phyloP scores from a whole-genome alignment of 257 asterid species.

The Nicotiana undulata region DNA sequence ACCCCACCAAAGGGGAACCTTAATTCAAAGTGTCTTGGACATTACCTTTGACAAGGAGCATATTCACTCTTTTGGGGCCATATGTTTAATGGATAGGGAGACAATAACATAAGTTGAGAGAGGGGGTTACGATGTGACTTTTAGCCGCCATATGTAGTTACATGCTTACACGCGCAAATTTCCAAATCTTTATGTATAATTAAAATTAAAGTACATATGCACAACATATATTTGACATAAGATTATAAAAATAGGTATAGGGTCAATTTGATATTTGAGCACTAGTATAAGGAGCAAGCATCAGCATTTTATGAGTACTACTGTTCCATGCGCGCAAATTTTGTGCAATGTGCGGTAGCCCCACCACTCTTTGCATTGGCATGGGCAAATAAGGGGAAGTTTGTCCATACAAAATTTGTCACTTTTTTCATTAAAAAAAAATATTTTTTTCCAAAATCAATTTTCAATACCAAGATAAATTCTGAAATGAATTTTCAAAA shows the following conservation, averaged over 20 bases:
- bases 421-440: too few species aligned
- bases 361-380: not conserved
- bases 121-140: conserved; percentile 7
- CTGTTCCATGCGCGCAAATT: conserved; percentile 5
- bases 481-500: too few species aligned
- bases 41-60: not conserved
- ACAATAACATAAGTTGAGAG: conserved; percentile 15
- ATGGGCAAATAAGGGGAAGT: not conserved
- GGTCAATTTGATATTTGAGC: not conserved
- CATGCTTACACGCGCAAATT: not conserved
- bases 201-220: conserved; percentile 39
- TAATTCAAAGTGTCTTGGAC: not conserved
- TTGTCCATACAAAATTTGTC: too few species aligned
- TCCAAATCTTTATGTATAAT: not conserved
- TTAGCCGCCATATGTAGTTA: conserved; percentile 49
- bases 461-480: too few species aligned
- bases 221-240: not conserved
- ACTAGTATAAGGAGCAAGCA: not conserved
- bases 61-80: conserved; percentile 7
- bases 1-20: conserved; percentile 41
- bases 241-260: not conserved
- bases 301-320: conserved; percentile 2
- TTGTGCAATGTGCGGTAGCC: not conserved
- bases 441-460: too few species aligned
- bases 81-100: conserved; percentile 11